phyloP scores from a whole-genome alignment of 306 rosid genomes.

The Hippophae tibetana region DNA sequence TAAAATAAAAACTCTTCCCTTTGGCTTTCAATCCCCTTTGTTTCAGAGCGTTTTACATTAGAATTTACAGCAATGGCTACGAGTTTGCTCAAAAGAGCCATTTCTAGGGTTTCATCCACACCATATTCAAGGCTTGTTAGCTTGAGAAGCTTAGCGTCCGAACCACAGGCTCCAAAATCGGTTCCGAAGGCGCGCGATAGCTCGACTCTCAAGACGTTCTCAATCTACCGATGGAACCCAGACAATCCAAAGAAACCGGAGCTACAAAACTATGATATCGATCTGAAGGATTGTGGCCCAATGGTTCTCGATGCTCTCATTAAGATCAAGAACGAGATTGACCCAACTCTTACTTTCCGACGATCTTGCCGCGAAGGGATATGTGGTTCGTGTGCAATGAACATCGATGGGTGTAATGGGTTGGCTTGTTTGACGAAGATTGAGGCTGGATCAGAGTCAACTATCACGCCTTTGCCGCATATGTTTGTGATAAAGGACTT shows the following conservation, averaged over 20 bases:
- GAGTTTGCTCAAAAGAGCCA: constrained; percentile 37
- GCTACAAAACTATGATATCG: constrained; percentile 60
- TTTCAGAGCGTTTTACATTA: too few relatives aligned
- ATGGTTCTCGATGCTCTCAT: constrained; percentile 93
- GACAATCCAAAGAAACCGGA: constrained; percentile 66
- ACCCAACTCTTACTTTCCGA: constrained; percentile 70
- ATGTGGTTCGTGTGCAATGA: constrained; percentile 98
- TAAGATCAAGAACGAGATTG: constrained; percentile 90
- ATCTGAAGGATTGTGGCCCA: constrained; percentile 92
- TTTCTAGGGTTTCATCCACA: constrained; percentile 32
- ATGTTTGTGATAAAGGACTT: constrained; percentile 91
- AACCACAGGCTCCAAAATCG: constrained; percentile 42
- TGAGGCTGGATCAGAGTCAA: constrained; percentile 22
- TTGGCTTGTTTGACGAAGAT: constrained; percentile 90
- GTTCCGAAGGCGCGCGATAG: constrained; percentile 28
- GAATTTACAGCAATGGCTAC: constrained; percentile 49
- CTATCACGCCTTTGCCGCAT: constrained; percentile 78
- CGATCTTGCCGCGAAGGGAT: constrained; percentile 94
- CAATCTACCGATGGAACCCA: constrained; percentile 94
- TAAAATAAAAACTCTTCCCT: too few relatives aligned
- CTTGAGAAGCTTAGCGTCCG: constrained; percentile 56
- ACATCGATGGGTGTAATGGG: constrained; percentile 94
- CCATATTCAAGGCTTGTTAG: constrained; percentile 24
- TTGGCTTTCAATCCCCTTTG: too few relatives aligned
- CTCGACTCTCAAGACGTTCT: constrained; percentile 47